phyloP scores from a whole-genome alignment of 73 alveolate genomes.

The Tetrahymena elliotti region DNA sequence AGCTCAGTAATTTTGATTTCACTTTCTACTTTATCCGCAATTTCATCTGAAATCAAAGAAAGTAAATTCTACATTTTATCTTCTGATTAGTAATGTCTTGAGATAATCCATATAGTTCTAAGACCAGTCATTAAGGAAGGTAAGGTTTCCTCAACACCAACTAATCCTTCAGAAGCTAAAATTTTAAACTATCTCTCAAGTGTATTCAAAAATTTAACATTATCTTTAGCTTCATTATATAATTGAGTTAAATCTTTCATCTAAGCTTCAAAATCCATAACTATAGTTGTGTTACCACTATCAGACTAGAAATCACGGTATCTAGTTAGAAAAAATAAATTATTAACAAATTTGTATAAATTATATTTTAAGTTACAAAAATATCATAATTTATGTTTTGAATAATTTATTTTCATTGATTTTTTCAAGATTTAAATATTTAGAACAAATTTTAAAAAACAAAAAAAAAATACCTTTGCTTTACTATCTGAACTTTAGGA shows the following conservation, averaged over 20 bases:
- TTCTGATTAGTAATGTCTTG: conserved; percentile 86
- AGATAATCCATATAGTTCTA: conserved; percentile 93
- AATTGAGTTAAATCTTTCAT: conserved; percentile 74
- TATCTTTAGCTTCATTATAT: conserved; percentile 94
- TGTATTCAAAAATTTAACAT: conserved; percentile 92
- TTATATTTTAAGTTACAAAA: not conserved
- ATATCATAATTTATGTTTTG: not conserved
- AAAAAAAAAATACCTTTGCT: not conserved
- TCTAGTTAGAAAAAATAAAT: not conserved
- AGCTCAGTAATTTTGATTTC: conserved; percentile 78
- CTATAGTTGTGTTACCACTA: not conserved
- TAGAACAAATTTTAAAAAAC: not conserved
- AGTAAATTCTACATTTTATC: conserved; percentile 87
- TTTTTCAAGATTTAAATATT: not conserved
- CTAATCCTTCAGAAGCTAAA: conserved; percentile 84
- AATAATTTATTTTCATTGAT: not conserved
- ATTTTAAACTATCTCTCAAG: conserved; percentile 91
- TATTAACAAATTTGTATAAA: not conserved
- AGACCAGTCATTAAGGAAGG: conserved; percentile 91
- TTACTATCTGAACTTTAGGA: conserved; percentile 50
- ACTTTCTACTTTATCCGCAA: conserved; percentile 89
- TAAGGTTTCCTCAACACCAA: conserved; percentile 90
- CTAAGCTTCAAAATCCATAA: conserved; percentile 48
- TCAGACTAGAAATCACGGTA: not conserved
- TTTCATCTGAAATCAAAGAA: conserved; percentile 88